A percentile compares a stretch with the other conserved stretches of the same genome.
Conservation (phyloP, 257 asterid genomes). For the Solanum chmielewskii region DNA sequence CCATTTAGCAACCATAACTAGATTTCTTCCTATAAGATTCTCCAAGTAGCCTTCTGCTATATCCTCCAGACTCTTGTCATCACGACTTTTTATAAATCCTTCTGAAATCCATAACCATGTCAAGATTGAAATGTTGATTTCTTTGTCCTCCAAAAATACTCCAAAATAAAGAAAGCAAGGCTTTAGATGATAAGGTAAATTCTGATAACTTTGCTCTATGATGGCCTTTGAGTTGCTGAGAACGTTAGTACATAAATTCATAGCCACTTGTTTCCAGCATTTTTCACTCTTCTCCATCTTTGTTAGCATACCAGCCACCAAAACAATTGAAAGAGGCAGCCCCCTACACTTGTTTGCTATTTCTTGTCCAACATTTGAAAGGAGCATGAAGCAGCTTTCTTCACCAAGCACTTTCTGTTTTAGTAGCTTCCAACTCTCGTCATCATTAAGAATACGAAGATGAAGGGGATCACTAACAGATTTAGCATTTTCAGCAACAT, state of each 20-base stretch:
- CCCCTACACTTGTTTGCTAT: slow-evolving; percentile 5
- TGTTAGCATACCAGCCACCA: slow-evolving; percentile 7
- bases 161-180: slow-evolving; percentile 15
- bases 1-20: background rate
- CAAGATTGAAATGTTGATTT: background rate
- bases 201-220: slow-evolving; percentile 6
- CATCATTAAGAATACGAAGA: background rate
- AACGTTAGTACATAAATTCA: background rate
- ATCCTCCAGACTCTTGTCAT: slow-evolving; percentile 4
- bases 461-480: background rate
- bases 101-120: slow-evolving; percentile 15
- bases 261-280: background rate
- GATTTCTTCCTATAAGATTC: slow-evolving; percentile 8
- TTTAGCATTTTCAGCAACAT: background rate
- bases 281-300: background rate
- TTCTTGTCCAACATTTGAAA: background rate
- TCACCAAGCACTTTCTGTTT: background rate
- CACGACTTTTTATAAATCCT: background rate
- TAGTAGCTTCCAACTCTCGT: background rate
- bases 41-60: slow-evolving; percentile 10
- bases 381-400: background rate
- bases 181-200: slow-evolving; percentile 7
- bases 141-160: slow-evolving; percentile 4
- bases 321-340: slow-evolving; percentile 1
- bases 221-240: background rate